Evolutionary conservation across 2,329 filamentous ascomycete species (phyloP).

Genomic region (Dactylellina haptotyla): DNA sequence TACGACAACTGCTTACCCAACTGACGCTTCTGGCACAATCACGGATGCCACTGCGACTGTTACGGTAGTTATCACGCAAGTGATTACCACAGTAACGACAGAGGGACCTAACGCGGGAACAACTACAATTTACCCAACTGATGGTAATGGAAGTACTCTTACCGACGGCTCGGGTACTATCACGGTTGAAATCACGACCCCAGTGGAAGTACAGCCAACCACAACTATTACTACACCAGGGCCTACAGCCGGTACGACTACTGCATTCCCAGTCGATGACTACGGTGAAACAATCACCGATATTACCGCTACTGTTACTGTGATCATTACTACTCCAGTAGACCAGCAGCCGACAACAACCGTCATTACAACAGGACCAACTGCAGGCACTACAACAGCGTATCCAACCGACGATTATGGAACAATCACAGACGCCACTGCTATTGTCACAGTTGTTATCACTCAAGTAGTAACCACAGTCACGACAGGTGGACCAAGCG

Average conservation of each 20-base stretch:
- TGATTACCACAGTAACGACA: not conserved
- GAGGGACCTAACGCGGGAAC: not conserved
- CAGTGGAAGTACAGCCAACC: not conserved
- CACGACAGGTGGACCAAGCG: not conserved
- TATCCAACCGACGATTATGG: conserved; percentile 10
- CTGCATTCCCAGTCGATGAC: not conserved
- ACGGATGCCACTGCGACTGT: conserved; percentile 5
- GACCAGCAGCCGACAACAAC: too few species aligned
- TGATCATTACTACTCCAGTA: too few species aligned
- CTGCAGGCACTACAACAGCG: too few species aligned
- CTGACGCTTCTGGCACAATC: too few species aligned
- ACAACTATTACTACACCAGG: not conserved
- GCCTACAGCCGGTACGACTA: not conserved
- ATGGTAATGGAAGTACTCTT: not conserved
- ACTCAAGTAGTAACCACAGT: too few species aligned
- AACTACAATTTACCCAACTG: conserved; percentile 1
- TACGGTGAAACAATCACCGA: not conserved
- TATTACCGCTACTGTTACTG: not conserved
- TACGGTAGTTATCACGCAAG: not conserved
- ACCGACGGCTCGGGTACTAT: not conserved
- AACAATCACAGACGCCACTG: not conserved
- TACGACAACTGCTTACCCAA: too few species aligned
- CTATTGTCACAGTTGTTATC: not conserved
- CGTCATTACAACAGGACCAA: too few species aligned
- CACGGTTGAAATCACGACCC: not conserved